Conservation (phyloP, 345 rosid genomes). For the Eucalyptus polybractea region DNA sequence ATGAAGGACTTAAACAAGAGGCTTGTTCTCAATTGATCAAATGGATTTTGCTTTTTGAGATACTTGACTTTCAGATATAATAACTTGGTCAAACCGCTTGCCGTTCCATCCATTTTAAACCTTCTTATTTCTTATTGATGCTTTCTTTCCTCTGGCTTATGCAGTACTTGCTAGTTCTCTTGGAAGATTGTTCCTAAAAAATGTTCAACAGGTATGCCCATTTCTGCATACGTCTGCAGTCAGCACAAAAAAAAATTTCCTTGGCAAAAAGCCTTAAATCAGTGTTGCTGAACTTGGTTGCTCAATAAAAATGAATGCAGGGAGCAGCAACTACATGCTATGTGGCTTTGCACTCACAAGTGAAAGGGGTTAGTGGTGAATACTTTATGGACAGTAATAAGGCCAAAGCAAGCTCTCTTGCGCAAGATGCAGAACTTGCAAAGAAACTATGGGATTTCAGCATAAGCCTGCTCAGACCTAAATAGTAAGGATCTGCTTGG, state of each 20-base stretch:
- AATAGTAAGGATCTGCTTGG: background rate
- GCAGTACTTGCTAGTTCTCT: slow-evolving; percentile 17
- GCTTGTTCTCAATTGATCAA: background rate
- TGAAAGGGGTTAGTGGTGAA: background rate
- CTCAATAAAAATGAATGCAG: background rate
- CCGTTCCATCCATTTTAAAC: background rate
- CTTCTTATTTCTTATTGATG: background rate
- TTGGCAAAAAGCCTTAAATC: background rate
- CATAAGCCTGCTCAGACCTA: slow-evolving; percentile 1
- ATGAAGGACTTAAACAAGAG: background rate
- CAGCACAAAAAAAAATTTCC: background rate
- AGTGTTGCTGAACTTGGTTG: background rate
- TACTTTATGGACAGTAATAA: background rate
- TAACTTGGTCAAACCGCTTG: background rate
- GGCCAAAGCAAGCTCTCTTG: background rate
- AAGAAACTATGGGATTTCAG: background rate
- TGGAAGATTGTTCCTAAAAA: slow-evolving; percentile 21
- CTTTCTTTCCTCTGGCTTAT: background rate
- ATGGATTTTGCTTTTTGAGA: background rate
- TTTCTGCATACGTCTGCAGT: background rate
- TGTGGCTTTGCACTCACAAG: background rate
- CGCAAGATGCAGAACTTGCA: slow-evolving; percentile 10
- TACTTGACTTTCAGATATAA: background rate
- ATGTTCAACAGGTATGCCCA: slow-evolving; percentile 22
- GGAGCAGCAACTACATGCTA: slow-evolving; percentile 1